These are phyloP conservation scores for Wickerhamomyces canadensis DNA, from an alignment of 805 yeast genomes.

Conservation along the genomic window DNA sequence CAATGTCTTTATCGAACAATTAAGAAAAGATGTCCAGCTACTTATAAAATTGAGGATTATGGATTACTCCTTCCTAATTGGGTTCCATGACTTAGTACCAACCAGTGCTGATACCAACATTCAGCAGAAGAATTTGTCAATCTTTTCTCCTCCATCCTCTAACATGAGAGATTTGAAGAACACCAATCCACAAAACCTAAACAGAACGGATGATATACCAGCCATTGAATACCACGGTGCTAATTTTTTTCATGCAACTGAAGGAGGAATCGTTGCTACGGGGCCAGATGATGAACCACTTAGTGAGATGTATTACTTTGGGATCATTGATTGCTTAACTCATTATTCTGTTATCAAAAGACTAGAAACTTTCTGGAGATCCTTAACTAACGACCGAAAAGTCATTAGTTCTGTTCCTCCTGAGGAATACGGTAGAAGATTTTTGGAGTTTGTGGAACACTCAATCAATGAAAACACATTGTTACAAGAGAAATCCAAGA, in stretches of 20 bases:
- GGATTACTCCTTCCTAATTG: constrained; percentile 92
- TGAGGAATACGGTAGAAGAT: constrained; percentile 81
- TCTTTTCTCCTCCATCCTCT: constrained; percentile 25
- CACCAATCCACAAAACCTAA: constrained; percentile 42
- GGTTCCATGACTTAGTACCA: constrained; percentile 70
- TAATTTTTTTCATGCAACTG: constrained; percentile 64
- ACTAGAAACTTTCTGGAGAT: constrained; percentile 82
- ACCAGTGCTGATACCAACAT: constrained; percentile 38
- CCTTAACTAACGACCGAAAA: constrained; percentile 59
- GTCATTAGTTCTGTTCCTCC: constrained; percentile 90
- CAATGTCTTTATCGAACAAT: constrained; percentile 56
- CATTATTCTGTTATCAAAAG: constrained; percentile 67
- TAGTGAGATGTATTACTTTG: constrained; percentile 76
- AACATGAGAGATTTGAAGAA: constrained; percentile 28
- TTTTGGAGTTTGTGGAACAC: constrained; percentile 58
- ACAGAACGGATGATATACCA: constrained; percentile 37
- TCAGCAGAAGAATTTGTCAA: constrained; percentile 34
- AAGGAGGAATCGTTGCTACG: constrained; percentile 81
- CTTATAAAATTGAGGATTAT: constrained; percentile 75
- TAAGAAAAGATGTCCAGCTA: constrained; percentile 68
- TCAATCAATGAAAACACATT: constrained; percentile 28
- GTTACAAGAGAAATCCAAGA: neutral
- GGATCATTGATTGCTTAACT: constrained; percentile 91
- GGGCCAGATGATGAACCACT: constrained; percentile 50
- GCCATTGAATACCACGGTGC: constrained; percentile 39